Base-by-base conservation (phyloP, 768 basidiomycete genomes). In the Calocybe gangraenosa region DNA sequence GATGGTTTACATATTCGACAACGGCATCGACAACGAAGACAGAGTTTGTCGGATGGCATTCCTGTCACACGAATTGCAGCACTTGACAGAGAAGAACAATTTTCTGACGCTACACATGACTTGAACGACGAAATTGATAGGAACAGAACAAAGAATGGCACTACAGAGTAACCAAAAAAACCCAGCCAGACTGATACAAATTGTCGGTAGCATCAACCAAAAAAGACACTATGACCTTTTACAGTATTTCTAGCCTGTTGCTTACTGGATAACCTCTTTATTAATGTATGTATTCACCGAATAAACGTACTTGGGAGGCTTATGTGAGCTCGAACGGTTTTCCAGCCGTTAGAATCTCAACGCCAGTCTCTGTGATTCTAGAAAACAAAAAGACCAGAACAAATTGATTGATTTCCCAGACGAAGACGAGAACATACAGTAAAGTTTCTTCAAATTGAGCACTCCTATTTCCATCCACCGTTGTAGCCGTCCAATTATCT, bases 361-460 rank as follows among this genome's bases (percentile, higher is more conserved):
- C 85, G 2, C 93, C 93, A 17, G 81, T 86, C 56, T 93, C 92
- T 21, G 93, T 96, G 56, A 97, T 84, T 42, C 93, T 96, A 58
- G 7, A n/a, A n/a, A n/a, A n/a, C n/a, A n/a, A n/a, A n/a, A n/a
- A n/a, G n/a, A n/a, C n/a, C n/a, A n/a, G n/a, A n/a, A n/a, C n/a
- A n/a, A n/a, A n/a, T n/a, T n/a, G n/a, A n/a, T n/a, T n/a, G n/a
- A n/a, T n/a, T n/a, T n/a, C n/a, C n/a, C n/a, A n/a, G n/a, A n/a
- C n/a, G n/a, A 36, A 34, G 19, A 19, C 10, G 21, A n/a, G 40
- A 31, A 78, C 92, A 56, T 58, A 94, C 93, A 99, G 65, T 28
- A 99, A 69, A 1, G 95, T 97, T 58, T 99, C 96, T 63, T 99
- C 96, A 60, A 97, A 99, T 59, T 99, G 96, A 1, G 96, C 96